Evolutionary conservation across 2,329 filamentous ascomycete genomes (phyloP).

Genomic region (Cercospora zeae-maydis): DNA sequence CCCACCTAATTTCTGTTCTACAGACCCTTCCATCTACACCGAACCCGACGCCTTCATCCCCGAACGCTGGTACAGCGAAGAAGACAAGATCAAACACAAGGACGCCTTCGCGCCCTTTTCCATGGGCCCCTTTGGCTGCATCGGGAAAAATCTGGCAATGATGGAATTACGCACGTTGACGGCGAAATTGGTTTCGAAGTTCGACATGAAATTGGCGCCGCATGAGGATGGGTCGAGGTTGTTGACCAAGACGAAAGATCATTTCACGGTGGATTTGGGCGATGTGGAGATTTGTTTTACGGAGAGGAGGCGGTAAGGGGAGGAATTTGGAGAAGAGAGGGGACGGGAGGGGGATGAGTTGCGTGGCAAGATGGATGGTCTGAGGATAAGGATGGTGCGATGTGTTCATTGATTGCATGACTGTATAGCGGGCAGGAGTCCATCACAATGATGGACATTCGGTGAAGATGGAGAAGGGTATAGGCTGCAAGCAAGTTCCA

Average conservation of each 20-base stretch:
- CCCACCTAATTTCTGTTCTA: neutral
- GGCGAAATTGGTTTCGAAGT: conserved; percentile 36
- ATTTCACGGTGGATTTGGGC: conserved; percentile 37
- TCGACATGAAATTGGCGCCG: conserved; percentile 39
- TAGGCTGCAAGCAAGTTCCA: neutral
- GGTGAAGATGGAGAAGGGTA: neutral
- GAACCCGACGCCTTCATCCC: conserved; percentile 35
- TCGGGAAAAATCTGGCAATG: conserved; percentile 39
- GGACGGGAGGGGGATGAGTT: neutral
- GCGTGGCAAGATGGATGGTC: neutral
- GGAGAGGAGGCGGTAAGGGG: neutral
- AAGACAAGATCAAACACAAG: conserved; percentile 38
- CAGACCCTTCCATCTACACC: conserved; percentile 32
- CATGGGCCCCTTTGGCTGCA: conserved; percentile 38
- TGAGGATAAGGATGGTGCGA: neutral
- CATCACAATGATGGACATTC: neutral
- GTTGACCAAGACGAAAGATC: conserved; percentile 36
- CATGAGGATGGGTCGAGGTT: conserved; percentile 37
- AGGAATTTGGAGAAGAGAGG: neutral
- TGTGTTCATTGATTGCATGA: neutral
- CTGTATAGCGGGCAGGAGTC: neutral
- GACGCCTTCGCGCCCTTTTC: conserved; percentile 40
- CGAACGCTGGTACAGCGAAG: conserved; percentile 38
- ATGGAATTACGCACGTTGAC: conserved; percentile 39
- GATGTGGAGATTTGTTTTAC: conserved; percentile 29